Conservation (phyloP, 345 rosid species). For the Acer campestre region DNA sequence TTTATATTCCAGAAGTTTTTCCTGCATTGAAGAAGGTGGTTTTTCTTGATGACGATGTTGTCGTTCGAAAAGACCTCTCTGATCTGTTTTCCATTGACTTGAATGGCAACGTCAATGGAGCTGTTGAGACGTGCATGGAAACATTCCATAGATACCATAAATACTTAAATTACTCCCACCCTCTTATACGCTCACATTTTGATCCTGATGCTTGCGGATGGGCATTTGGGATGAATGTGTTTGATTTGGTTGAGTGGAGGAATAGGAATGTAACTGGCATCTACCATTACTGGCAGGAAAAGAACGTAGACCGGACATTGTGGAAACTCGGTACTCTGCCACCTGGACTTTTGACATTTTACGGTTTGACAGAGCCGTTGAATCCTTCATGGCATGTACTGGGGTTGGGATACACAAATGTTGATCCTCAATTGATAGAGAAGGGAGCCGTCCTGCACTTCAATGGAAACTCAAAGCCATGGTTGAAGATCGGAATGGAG, state of each 20-base stretch:
- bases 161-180: slow-evolving; percentile 85
- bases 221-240: slow-evolving; percentile 97
- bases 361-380: slow-evolving; percentile 82
- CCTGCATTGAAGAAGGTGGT: slow-evolving; percentile 80
- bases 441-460: slow-evolving; percentile 93
- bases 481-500: slow-evolving; percentile 97
- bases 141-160: slow-evolving; percentile 88
- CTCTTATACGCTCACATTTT: slow-evolving; percentile 80
- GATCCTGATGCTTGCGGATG: slow-evolving; percentile 98
- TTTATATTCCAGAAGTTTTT: slow-evolving; percentile 88
- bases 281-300: slow-evolving; percentile 95
- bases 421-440: slow-evolving; percentile 75
- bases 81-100: slow-evolving; percentile 64
- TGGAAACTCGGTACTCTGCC: slow-evolving; percentile 97
- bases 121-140: slow-evolving; percentile 99
- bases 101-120: slow-evolving; percentile 87
- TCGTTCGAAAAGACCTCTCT: slow-evolving; percentile 75
- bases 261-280: slow-evolving; percentile 84
- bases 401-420: slow-evolving; percentile 88
- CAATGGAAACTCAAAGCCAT: slow-evolving; percentile 93
- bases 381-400: slow-evolving; percentile 85
- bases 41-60: slow-evolving; percentile 91
- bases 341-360: slow-evolving; percentile 87
- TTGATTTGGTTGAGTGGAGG: slow-evolving; percentile 90
- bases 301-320: slow-evolving; percentile 76